These are phyloP conservation scores for Cystobasidium slooffiae DNA, from an alignment of 1,284 basidiomycete species.

Conservation along the genomic window DNA sequence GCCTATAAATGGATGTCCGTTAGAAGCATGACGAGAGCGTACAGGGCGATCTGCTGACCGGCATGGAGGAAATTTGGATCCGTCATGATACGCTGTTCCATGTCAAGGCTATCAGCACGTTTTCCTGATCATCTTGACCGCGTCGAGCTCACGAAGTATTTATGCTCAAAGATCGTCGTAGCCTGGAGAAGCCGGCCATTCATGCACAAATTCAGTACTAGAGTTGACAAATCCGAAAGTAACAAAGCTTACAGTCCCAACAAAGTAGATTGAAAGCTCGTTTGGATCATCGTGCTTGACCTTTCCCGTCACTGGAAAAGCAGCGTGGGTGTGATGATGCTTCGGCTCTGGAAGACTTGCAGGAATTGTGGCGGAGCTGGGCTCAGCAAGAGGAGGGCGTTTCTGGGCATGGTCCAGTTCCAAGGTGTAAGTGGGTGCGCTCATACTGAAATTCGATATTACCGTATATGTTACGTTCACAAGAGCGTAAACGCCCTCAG, in stretches of 20 bases:
- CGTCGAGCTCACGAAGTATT: slow-evolving; percentile 17
- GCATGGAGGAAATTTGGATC: slow-evolving; percentile 53
- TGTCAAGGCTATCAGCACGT: neutral
- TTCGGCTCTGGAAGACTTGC: slow-evolving; percentile 25
- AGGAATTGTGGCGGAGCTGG: slow-evolving; percentile 29
- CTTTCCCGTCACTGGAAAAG: slow-evolving; percentile 26
- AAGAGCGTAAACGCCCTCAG: too few species aligned
- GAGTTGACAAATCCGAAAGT: neutral
- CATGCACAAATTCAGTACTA: neutral
- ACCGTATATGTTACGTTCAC: too few species aligned
- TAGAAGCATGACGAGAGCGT: neutral
- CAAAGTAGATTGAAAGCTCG: slow-evolving; percentile 42
- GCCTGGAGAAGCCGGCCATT: slow-evolving; percentile 7
- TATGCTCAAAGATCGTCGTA: slow-evolving; percentile 42
- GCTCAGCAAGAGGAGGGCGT: slow-evolving; percentile 37
- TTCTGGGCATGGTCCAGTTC: slow-evolving; percentile 36
- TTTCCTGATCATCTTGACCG: neutral
- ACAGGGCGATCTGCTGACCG: neutral
- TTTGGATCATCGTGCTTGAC: slow-evolving; percentile 31
- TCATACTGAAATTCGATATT: neutral
- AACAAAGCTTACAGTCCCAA: slow-evolving; percentile 27
- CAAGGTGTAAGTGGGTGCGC: slow-evolving; percentile 20
- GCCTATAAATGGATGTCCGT: neutral
- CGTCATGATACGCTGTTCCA: slow-evolving; percentile 53
- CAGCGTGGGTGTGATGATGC: slow-evolving; percentile 39